Evolutionary conservation across 176 grass and related monocot species (phyloP).

Genomic region (Thinopyrum elongatum): DNA sequence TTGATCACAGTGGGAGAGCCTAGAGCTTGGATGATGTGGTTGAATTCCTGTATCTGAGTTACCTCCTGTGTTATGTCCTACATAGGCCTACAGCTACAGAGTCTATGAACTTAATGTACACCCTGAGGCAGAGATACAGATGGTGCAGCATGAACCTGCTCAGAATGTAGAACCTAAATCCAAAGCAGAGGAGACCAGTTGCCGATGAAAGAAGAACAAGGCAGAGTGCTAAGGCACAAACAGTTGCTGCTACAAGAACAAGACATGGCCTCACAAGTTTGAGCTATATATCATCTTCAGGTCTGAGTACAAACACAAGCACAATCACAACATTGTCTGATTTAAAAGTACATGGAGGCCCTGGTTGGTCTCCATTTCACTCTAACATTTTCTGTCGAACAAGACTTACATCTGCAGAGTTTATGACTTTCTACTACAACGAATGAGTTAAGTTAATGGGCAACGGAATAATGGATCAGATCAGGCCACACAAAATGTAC

Average conservation of each 20-base stretch:
- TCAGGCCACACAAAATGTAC: constrained; percentile 51
- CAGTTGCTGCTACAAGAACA: not conserved
- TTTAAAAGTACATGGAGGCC: constrained; percentile 3
- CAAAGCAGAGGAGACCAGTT: no score
- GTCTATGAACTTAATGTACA: no score
- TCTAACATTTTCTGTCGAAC: not conserved
- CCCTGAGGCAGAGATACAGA: no score
- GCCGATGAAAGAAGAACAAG: not conserved
- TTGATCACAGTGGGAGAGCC: no score
- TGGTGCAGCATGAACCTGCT: not conserved
- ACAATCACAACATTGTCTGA: not conserved
- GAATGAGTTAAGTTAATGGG: constrained; percentile 20
- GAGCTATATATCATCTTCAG: not conserved
- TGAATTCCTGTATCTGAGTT: no score
- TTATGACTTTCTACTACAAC: not conserved
- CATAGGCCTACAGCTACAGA: no score
- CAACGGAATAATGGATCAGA: constrained; percentile 8
- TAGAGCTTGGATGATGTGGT: no score
- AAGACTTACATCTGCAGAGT: constrained; percentile 1
- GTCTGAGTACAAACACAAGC: not conserved
- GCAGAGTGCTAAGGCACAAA: not conserved
- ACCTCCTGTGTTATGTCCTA: no score
- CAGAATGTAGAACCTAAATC: no score
- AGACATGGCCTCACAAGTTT: not conserved
- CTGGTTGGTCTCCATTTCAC: not conserved